Evolutionary conservation across 768 basidiomycete species (phyloP).

Genomic region (Suillus decipiens): DNA sequence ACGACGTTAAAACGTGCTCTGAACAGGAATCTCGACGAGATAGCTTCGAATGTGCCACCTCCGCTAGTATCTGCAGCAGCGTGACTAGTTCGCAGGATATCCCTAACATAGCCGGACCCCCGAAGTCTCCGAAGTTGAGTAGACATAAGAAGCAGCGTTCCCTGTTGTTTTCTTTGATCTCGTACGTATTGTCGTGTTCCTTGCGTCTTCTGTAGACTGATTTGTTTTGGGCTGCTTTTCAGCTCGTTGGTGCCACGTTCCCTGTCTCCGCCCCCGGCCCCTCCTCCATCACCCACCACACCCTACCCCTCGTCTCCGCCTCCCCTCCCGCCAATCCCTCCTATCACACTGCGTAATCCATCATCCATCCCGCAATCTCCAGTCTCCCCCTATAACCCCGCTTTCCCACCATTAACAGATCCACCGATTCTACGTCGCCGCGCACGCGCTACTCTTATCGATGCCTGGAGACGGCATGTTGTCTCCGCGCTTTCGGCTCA

Average conservation of each 20-base stretch:
- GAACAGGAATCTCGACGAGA: conserved; percentile 34
- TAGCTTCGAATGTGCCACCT: conserved; percentile 34
- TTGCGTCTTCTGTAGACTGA: conserved; percentile 11
- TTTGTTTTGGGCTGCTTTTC: conserved; percentile 10
- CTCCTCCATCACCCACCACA: conserved; percentile 22
- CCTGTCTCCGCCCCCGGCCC: conserved; percentile 25
- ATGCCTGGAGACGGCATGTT: conserved; percentile 64
- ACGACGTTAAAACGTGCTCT: conserved; percentile 51
- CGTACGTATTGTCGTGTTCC: conserved; percentile 38
- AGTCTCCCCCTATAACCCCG: conserved; percentile 22
- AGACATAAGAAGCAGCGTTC: conserved; percentile 74
- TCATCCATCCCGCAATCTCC: conserved; percentile 23
- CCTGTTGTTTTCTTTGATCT: conserved; percentile 67
- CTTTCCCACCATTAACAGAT: conserved; percentile 16
- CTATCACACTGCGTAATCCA: conserved; percentile 25
- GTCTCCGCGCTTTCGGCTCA: conserved; percentile 49
- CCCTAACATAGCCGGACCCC: conserved; percentile 19
- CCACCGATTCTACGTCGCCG: conserved; percentile 53
- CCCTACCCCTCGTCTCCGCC: conserved; percentile 27
- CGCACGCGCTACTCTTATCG: conserved; percentile 68
- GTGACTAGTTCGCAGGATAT: conserved; percentile 21
- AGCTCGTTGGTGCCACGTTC: conserved; percentile 36
- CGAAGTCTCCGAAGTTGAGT: conserved; percentile 35
- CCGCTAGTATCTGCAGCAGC: conserved; percentile 21
- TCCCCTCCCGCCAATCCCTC: conserved; percentile 32